Evolutionary conservation across 352 stramenopile species (phyloP), one percentile per base, ranked within the genome.

Genomic region (Phytophthora sp.): DNA sequence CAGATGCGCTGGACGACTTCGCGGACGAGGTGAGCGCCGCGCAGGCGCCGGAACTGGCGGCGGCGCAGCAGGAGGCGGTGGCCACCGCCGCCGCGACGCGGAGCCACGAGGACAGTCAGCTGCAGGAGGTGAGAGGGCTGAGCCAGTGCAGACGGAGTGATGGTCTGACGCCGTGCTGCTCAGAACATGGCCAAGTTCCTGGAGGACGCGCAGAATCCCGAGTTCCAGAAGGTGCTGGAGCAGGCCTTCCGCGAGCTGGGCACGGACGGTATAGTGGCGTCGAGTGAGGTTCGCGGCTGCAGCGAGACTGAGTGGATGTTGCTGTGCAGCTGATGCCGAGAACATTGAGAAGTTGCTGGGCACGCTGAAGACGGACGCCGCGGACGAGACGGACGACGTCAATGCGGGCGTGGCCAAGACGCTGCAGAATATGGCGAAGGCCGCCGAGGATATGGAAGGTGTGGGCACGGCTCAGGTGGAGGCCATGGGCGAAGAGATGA

Each of bases 401-500:
- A 84, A 90, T 66, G 74, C 84, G 28, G 85, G 84, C 1, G 87
- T 96, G 26, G 84, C 85, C 51, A 94, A 94, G 72, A 96, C 87
- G 4, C 65, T 97, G 46, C 85, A 96, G 82, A 94, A 92, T 61
- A 94, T 97, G 87, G 80, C 88, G 17, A 92, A 95, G 56, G 89
- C 88, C 2, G 88, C 89, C 1, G 80, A 94, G 66, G 88, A 92
- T 54, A 91, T 95, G 79, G 88, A 96, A 45, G 88, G 84, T 17
- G 71, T 94, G 54, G 86, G 92, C 39, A 87, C 81, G 8, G 81
- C 75, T 7, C 85, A 95, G 44, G 62, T 94, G 8, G 94, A 98
- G 62, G 70, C 88, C 21, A 97, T 97, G 79, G 91, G 91, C 50
- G 93, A 99, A 66, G 84, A 98, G 15, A 98, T 98, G 79, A 98